phyloP scores from a whole-genome alignment of 2,329 filamentous ascomycete species.

The Beauveria bassiana region DNA sequence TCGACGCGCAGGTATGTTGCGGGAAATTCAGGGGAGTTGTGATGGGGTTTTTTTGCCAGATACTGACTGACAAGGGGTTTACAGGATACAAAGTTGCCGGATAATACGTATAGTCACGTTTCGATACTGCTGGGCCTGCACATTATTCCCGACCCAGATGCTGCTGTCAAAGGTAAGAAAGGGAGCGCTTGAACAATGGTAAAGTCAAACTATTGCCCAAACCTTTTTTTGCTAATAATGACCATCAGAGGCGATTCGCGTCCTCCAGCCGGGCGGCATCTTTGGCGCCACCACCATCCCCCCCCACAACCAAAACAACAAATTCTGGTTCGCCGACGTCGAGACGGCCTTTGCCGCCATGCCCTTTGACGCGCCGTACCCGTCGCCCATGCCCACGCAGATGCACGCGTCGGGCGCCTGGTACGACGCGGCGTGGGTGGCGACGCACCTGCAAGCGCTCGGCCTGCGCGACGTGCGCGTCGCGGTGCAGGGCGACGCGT shows the following conservation, averaged over 20 bases:
- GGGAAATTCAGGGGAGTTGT: no score
- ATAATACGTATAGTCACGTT: conserved; percentile 34
- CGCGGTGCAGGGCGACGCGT: conserved; percentile 20
- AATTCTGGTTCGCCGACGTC: conserved; percentile 31
- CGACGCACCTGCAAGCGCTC: conserved; percentile 24
- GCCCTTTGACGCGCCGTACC: conserved; percentile 31
- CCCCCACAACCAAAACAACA: conserved; percentile 22
- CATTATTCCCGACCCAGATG: conserved; percentile 33
- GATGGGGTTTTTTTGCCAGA: not conserved
- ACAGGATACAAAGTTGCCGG: conserved; percentile 32
- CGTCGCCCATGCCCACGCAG: conserved; percentile 28
- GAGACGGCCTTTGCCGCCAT: conserved; percentile 31
- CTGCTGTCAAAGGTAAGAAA: conserved; percentile 21
- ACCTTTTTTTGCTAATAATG: not conserved
- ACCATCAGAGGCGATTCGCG: conserved; percentile 26
- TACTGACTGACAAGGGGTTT: not conserved
- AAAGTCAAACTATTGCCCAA: no score
- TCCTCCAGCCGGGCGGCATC: conserved; percentile 31
- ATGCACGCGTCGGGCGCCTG: conserved; percentile 32
- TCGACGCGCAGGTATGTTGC: conserved; percentile 38
- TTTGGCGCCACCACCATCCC: conserved; percentile 32
- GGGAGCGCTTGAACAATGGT: not conserved
- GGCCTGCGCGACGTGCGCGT: conserved; percentile 33
- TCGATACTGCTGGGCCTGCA: conserved; percentile 41
- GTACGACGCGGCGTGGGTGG: conserved; percentile 32